phyloP scores from a whole-genome alignment of 495 filamentous ascomycete genomes.

The Neurospora intermedia region DNA sequence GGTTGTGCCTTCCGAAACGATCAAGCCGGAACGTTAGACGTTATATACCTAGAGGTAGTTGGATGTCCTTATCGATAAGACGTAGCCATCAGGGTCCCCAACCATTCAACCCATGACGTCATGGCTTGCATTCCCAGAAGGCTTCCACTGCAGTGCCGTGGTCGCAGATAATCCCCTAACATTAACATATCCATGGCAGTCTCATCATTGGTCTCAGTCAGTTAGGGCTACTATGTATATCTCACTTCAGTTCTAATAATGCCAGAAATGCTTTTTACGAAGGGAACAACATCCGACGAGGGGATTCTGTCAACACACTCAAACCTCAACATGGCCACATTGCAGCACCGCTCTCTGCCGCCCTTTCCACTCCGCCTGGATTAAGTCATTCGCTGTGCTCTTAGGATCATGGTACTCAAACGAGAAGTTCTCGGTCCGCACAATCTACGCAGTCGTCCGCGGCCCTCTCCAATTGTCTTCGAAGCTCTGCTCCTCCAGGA shows the following conservation, averaged over 20 bases:
- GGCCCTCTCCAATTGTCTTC: neutral
- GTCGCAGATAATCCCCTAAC: neutral
- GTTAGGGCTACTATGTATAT: neutral
- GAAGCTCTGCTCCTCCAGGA: neutral
- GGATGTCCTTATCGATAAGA: neutral
- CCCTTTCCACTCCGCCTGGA: neutral
- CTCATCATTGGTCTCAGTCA: neutral
- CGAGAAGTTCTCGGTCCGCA: constrained; percentile 4
- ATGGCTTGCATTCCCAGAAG: neutral
- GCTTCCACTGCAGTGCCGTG: too few species aligned
- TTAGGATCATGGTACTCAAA: neutral
- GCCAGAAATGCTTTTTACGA: neutral
- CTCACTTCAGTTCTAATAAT: neutral
- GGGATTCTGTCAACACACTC: neutral
- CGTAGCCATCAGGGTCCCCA: neutral
- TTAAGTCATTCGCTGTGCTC: neutral
- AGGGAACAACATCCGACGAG: neutral
- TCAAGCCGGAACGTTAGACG: neutral
- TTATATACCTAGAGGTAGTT: neutral
- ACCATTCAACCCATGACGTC: neutral
- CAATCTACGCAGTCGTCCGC: neutral
- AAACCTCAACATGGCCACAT: neutral
- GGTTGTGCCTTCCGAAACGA: neutral
- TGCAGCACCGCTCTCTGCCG: neutral
- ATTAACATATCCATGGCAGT: neutral